Evolutionary conservation across 768 basidiomycete genomes (phyloP), one percentile per base, ranked within the genome.

Genomic region (Lanmaoa pseudosensibilis): DNA sequence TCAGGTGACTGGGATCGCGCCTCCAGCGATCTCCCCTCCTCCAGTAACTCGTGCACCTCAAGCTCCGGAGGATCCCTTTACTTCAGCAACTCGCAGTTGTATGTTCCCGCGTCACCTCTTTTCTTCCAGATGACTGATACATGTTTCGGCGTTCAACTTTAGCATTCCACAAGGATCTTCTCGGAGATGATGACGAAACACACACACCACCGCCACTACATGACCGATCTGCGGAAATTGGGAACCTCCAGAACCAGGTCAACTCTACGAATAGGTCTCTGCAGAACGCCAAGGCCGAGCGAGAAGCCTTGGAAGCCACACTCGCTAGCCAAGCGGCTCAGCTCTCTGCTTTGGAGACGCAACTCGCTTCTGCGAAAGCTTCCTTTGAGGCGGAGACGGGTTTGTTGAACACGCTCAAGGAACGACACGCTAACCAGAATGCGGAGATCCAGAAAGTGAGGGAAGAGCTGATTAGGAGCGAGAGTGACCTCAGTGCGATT

Each of bases 401-500:
- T 46, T 72, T 89, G 18, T 75, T 95, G 13, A 69, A 80, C 18
- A 80, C 82, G 27, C 78, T 96, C 32, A 85, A 83, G 54, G 87
- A 90, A 32, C 84, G 92, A 12, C 82, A 81, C 46, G 72, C 78
- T 0, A 75, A 78, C 9, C 95, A 97, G 74, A 78, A 77, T 2
- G 75, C 80, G 18, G 86, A 89, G 19, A 88, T 97, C 30, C 81
- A 86, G 64, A 88, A 84, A 68, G 71, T 84, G 4, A 80, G 83
- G 49, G 83, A 87, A 50, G 90, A 96, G 56, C 75, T 98, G 37
- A 98, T 99, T 61, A 79, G 81, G 40, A 87, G 90, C 5, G 95
- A 98, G 75, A 94, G 92, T 67, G 94, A 98, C 61, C 79, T 99
- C 39, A 93, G 91, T 60, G 94, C 89, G 9, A 67, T 96, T 45